Evolutionary conservation across 2,329 filamentous ascomycete genomes (phyloP).

Genomic region (Thelonectria discophora): DNA sequence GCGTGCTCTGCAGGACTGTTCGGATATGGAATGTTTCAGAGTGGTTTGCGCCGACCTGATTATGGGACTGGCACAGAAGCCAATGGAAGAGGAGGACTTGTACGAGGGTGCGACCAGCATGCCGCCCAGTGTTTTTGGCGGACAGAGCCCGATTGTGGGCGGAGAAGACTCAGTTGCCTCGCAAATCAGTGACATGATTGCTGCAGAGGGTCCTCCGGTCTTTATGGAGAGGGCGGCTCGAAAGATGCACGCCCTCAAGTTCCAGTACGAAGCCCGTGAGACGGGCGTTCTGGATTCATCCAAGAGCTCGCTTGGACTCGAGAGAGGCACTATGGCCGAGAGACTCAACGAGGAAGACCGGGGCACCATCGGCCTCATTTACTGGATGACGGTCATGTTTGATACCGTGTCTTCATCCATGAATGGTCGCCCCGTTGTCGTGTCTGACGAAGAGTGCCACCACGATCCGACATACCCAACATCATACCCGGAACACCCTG

Average conservation of each 20-base stretch:
- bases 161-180: slow-evolving; percentile 40
- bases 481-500: slow-evolving; percentile 36
- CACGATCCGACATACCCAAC: slow-evolving; percentile 45
- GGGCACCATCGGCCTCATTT: slow-evolving; percentile 63
- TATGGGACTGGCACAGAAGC: slow-evolving; percentile 51
- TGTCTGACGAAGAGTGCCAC: slow-evolving; percentile 53
- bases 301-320: slow-evolving; percentile 39
- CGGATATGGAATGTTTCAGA: slow-evolving; percentile 51
- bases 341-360: slow-evolving; percentile 44
- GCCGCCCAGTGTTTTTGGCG: slow-evolving; percentile 27
- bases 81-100: slow-evolving; percentile 41
- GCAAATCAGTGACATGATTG: slow-evolving; percentile 45
- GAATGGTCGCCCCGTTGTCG: slow-evolving; percentile 49
- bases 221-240: slow-evolving; percentile 50
- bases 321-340: slow-evolving; percentile 35
- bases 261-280: slow-evolving; percentile 44
- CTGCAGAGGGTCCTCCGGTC: slow-evolving; percentile 41
- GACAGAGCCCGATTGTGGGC: slow-evolving; percentile 31
- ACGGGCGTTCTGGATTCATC: slow-evolving; percentile 39
- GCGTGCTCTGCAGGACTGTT: slow-evolving; percentile 48
- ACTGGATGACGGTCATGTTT: slow-evolving; percentile 69
- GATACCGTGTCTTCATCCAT: slow-evolving; percentile 66
- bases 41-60: slow-evolving; percentile 53
- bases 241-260: slow-evolving; percentile 52
- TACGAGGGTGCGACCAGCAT: slow-evolving; percentile 26